Evolutionary conservation across 768 basidiomycete genomes (phyloP).

Genomic region (Podaxis pistillaris): DNA sequence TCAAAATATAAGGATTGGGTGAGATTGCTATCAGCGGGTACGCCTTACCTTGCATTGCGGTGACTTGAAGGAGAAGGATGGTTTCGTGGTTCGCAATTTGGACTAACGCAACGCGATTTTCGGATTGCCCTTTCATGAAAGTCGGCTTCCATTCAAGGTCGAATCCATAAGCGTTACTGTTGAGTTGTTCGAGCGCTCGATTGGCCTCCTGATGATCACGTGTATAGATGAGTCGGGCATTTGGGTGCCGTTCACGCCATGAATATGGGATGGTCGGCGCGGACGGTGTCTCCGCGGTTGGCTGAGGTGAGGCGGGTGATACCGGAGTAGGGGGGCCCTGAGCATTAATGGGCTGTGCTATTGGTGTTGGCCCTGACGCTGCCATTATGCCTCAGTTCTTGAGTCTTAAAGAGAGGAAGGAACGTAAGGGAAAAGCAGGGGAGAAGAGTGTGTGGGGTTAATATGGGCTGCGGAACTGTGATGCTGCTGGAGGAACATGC

Average conservation of each 20-base stretch:
- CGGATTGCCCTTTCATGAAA: constrained; percentile 45
- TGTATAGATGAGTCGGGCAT: constrained; percentile 32
- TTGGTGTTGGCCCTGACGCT: background rate
- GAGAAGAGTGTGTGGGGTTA: background rate
- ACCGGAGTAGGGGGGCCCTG: background rate
- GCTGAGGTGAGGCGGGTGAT: constrained; percentile 10
- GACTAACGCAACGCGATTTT: constrained; percentile 72
- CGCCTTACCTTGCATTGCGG: constrained; percentile 49
- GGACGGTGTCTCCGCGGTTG: background rate
- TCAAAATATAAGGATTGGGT: background rate
- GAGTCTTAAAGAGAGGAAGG: background rate
- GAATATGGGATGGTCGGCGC: constrained; percentile 34
- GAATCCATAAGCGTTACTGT: constrained; percentile 51
- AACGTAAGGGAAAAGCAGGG: background rate
- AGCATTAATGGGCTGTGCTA: background rate
- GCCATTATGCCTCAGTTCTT: background rate
- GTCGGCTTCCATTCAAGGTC: constrained; percentile 82
- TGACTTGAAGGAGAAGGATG: constrained; percentile 66
- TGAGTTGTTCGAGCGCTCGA: constrained; percentile 24
- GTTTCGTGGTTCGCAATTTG: constrained; percentile 60
- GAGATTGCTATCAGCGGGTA: background rate
- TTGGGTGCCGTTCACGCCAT: constrained; percentile 32
- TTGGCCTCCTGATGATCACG: constrained; percentile 33
- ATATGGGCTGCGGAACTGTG: background rate
- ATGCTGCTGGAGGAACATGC: background rate